Conservation (phyloP, 371 early-diverging fungal genomes). For the Apophysomyces elegans region DNA sequence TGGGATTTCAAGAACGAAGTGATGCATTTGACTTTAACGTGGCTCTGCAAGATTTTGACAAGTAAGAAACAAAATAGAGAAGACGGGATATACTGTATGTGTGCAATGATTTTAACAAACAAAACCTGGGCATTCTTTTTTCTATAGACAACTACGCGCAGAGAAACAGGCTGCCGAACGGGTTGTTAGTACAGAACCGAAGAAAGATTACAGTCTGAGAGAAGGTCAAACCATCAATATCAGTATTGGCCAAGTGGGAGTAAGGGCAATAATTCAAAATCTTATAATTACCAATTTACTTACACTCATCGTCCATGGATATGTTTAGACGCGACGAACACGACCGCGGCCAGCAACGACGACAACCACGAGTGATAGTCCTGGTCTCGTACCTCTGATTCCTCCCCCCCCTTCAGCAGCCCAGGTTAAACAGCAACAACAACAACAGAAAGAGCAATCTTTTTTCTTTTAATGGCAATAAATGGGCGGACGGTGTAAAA, state of each 20-base stretch:
- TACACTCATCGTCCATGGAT: no score
- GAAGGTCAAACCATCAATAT: slow-evolving; percentile 88
- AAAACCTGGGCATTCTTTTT: neutral
- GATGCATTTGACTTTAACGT: slow-evolving; percentile 95
- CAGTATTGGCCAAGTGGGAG: slow-evolving; percentile 69
- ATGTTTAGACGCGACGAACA: slow-evolving; percentile 30
- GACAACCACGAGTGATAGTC: neutral
- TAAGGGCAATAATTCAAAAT: slow-evolving; percentile 16
- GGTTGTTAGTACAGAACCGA: slow-evolving; percentile 55
- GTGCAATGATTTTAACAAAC: no score
- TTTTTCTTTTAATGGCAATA: neutral
- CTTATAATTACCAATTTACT: no score
- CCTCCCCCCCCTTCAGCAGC: slow-evolving; percentile 62
- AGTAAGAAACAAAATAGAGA: slow-evolving; percentile 40
- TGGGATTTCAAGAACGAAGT: slow-evolving; percentile 88
- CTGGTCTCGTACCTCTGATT: slow-evolving; percentile 45
- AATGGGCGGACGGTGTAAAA: neutral
- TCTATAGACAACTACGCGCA: slow-evolving; percentile 60
- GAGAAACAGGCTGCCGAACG: slow-evolving; percentile 57
- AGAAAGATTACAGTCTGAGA: slow-evolving; percentile 82
- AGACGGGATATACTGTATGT: no score
- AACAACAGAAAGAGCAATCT: slow-evolving; percentile 26
- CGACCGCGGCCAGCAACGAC: slow-evolving; percentile 26
- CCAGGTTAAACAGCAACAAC: slow-evolving; percentile 55
- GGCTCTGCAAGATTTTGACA: slow-evolving; percentile 82